Percentiles rank a stretch among this genome's conserved stretches.
phyloP scores from a whole-genome alignment of 2,329 filamentous ascomycete genomes.

The Colletotrichum somersetense region DNA sequence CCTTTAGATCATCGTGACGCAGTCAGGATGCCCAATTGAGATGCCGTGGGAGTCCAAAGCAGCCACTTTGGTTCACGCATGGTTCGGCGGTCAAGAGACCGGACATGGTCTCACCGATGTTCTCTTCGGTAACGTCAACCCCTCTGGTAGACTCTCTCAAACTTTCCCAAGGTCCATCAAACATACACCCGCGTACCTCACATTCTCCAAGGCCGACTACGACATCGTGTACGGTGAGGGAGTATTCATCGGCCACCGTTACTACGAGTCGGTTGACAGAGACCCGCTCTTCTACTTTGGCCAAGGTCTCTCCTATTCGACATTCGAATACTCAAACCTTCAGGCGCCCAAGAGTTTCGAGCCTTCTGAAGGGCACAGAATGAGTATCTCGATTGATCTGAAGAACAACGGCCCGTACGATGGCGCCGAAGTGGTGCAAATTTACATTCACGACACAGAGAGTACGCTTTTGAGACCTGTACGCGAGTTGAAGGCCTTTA shows the following conservation, averaged over 20 bases:
- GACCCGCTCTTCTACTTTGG: slow-evolving; percentile 82
- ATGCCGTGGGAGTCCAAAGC: slow-evolving; percentile 76
- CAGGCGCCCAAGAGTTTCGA: slow-evolving; percentile 54
- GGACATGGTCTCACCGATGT: slow-evolving; percentile 85
- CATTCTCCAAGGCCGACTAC: slow-evolving; percentile 78
- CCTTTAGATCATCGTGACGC: slow-evolving; percentile 72
- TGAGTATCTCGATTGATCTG: slow-evolving; percentile 46
- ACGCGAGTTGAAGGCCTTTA: slow-evolving; percentile 75
- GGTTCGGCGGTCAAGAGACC: slow-evolving; percentile 90
- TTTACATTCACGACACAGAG: slow-evolving; percentile 63
- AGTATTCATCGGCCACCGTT: slow-evolving; percentile 84
- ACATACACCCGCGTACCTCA: slow-evolving; percentile 82
- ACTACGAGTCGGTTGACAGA: slow-evolving; percentile 78
- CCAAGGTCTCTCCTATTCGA: slow-evolving; percentile 83
- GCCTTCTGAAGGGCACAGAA: slow-evolving; percentile 55
- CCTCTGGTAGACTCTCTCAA: slow-evolving; percentile 80
- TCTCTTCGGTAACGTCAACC: slow-evolving; percentile 79
- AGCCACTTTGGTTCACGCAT: slow-evolving; percentile 77
- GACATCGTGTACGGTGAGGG: slow-evolving; percentile 84
- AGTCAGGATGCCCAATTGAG: slow-evolving; percentile 80
- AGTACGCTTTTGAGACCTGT: slow-evolving; percentile 63
- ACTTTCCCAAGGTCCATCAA: slow-evolving; percentile 76
- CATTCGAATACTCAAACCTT: slow-evolving; percentile 69
- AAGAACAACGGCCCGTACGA: slow-evolving; percentile 32
- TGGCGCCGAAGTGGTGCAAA: slow-evolving; percentile 60